Base-by-base conservation (phyloP, 495 filamentous ascomycete genomes). In the Rostrohypoxylon terebratum region DNA sequence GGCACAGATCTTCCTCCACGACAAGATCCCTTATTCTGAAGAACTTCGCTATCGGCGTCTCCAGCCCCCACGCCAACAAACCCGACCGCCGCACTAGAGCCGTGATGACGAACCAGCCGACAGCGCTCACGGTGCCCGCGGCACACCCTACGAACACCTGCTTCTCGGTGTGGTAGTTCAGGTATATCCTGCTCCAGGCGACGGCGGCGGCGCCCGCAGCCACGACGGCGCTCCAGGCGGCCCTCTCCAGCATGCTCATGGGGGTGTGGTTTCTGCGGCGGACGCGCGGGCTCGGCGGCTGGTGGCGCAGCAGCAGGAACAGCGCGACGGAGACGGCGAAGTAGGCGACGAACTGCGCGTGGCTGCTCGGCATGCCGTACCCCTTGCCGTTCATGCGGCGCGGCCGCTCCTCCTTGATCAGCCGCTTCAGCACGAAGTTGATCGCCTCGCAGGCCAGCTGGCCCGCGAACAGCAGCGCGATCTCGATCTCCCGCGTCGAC, bases 331-430 rank as follows among this genome's bases (percentile, higher is more conserved):
- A 93, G 61, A 96, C 82, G 45, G 93, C 90, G 84, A 97, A 98
- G 83, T 92, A 99, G 9, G 90, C 84, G 53, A 92, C 90, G 78
- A 97, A 99, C 80, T 99, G 96, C 9, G 96, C 93, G 82, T 99
- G 96, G 25, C 94, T 97, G 50, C 91, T 94, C n/a, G 96, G 96
- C 96, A 99, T 99, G 70, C 96, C 96, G 76, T 98, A 99, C 66
- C 96, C 96, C 79, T 97, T 97, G 86, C 92, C 92, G 81, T 92
- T 91, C 92, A 82, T 77, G 67, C 90, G 88, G 59, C 85, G 87
- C 33, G 96, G 96, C 21, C 96, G 88, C 78, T 97, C 93, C 78
- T 98, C 93, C 70, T 94, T 95, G 76, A 99, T 94, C 21, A 92
- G 81, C 7, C 96, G 87, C 81, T 99, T 99, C 14, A 99, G 84